A percentile compares a stretch with the other conserved stretches of the same genome.
Conservation (phyloP, 2,329 filamentous ascomycete genomes). For the Nemania abortiva region DNA sequence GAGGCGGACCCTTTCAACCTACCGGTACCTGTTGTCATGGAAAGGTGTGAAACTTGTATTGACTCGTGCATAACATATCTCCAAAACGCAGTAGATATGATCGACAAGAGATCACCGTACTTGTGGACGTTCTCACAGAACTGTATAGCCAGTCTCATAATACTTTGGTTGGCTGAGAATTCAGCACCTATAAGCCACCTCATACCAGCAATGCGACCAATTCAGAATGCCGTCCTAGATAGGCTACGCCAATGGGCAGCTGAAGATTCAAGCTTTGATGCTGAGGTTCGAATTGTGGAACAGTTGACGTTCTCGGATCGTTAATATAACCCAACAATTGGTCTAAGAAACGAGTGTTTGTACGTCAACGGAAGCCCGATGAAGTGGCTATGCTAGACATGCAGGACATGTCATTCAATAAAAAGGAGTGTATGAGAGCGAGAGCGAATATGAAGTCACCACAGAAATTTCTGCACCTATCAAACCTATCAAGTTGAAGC, state of each 20-base stretch:
- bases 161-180: constrained; percentile 52
- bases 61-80: constrained; percentile 54
- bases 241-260: constrained; percentile 51
- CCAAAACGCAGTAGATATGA: constrained; percentile 52
- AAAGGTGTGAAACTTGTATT: constrained; percentile 53
- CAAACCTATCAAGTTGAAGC: constrained; percentile 12
- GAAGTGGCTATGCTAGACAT: constrained; percentile 3
- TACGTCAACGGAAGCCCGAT: constrained; percentile 12
- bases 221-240: constrained; percentile 48
- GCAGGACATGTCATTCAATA: constrained; percentile 25
- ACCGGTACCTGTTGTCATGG: constrained; percentile 50
- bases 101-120: constrained; percentile 54
- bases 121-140: constrained; percentile 55
- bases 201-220: constrained; percentile 48
- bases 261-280: constrained; percentile 52
- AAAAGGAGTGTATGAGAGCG: neutral
- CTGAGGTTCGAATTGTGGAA: constrained; percentile 47
- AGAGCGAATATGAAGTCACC: constrained; percentile 10
- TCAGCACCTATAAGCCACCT: constrained; percentile 48
- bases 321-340: constrained; percentile 32
- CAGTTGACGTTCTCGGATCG: constrained; percentile 44
- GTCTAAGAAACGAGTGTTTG: neutral
- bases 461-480: neutral
- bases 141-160: constrained; percentile 52
- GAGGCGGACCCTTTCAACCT: constrained; percentile 43